Conservation (phyloP, 768 basidiomycete species). For the Termitomyces eurrhizus region DNA sequence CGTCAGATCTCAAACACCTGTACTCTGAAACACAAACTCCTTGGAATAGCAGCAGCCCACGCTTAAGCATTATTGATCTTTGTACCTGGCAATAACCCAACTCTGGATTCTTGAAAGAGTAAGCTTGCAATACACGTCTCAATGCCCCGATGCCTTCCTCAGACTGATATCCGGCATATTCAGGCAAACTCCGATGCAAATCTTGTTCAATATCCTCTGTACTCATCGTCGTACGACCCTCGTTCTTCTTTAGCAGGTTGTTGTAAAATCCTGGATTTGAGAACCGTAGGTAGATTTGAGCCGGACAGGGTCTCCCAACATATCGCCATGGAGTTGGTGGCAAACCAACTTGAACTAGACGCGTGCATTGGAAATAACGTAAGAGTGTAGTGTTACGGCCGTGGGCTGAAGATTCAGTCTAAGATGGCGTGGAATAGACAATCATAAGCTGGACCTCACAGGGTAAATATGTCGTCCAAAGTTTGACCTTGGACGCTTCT, state of each 20-base stretch:
- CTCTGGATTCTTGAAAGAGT: no score
- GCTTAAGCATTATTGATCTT: no score
- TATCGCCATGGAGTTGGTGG: slow-evolving; percentile 93
- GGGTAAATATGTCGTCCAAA: no score
- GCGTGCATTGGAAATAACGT: slow-evolving; percentile 96
- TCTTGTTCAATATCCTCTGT: slow-evolving; percentile 99
- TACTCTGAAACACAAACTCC: slow-evolving; percentile 30
- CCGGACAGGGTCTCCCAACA: slow-evolving; percentile 98
- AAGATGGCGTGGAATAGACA: no score
- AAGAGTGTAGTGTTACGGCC: no score
- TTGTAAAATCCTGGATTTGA: slow-evolving; percentile 82
- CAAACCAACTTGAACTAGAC: slow-evolving; percentile 95
- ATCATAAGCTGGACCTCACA: no score
- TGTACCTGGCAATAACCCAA: no score
- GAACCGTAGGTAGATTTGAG: slow-evolving; percentile 86
- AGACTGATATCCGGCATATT: slow-evolving; percentile 97
- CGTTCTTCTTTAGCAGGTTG: slow-evolving; percentile 68
- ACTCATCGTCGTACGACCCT: slow-evolving; percentile 76
- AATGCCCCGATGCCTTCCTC: no score
- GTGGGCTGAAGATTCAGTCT: no score
- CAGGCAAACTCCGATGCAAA: slow-evolving; percentile 90
- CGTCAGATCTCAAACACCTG: slow-evolving; percentile 7
- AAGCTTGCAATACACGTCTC: no score
- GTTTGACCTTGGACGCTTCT: no score
- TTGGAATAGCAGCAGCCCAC: slow-evolving; percentile 93